Base-by-base conservation (phyloP, 2,329 filamentous ascomycete species). In the Ophiognomonia clavigignenti-juglandacearum region DNA sequence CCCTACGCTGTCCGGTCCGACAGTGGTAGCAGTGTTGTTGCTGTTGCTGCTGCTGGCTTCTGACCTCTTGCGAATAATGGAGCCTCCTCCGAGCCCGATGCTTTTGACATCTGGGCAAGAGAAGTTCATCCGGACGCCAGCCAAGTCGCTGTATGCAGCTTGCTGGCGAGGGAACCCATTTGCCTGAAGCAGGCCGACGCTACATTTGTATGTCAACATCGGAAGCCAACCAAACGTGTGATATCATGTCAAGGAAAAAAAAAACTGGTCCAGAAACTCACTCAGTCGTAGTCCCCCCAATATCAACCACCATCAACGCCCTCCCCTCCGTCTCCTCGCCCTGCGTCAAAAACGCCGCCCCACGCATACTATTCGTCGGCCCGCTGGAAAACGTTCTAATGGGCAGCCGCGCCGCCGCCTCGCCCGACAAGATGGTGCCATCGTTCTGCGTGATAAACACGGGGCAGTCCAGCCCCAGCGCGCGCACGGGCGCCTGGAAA, bases 251-350 rank as follows among this genome's bases (percentile, higher is more conserved):
- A n/a, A n/a, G n/a, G n/a, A n/a, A n/a, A n/a, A n/a, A n/a, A n/a
- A n/a, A n/a, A n/a, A n/a, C n/a, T n/a, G n/a, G n/a, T n/a, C n/a
- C n/a, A n/a, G n/a, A n/a, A n/a, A n/a, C n/a, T n/a, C n/a, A n/a
- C n/a, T 85, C 82, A 0, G 80, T 77, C 0, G 82, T 85, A 0
- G 82, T 86, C 3, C 82, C 82, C 1, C 82, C 82, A 44, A 86
- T 77, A 55, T 86, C 82, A 2, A 85, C 75, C 0, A 85, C 81
- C 66, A 85, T 77, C 54, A 72, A 63, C 0, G 66, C 62, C 45
- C 71, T 63, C 3, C 61, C 54, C 13, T 57, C 43, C 19, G 57
- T 49, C 2, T 60, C 58, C n/a, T 64, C 51, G 4, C 59, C 58
- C 32, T 69, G 64, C 0, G 69, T 65, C 10, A 86, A 63, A 46